phyloP scores from a whole-genome alignment of 352 stramenopile species.

The Globisporangium nodosum region DNA sequence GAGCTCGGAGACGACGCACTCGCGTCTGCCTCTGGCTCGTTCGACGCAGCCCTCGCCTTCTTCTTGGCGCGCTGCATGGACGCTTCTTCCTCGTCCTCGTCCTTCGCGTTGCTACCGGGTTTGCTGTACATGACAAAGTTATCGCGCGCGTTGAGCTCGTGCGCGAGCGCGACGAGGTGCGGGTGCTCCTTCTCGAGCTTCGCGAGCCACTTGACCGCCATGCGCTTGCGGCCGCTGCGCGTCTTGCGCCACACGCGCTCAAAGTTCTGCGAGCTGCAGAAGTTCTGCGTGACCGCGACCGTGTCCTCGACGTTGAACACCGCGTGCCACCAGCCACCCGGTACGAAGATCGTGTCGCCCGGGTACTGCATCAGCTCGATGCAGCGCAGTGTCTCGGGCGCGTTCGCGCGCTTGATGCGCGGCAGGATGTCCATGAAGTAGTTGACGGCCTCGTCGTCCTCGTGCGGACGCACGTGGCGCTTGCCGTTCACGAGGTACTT shows the following conservation, averaged over 20 bases:
- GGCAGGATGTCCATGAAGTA: slow-evolving; percentile 91
- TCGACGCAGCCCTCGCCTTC: slow-evolving; percentile 5
- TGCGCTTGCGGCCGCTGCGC: slow-evolving; percentile 89
- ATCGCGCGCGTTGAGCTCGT: slow-evolving; percentile 85
- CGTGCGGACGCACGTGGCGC: slow-evolving; percentile 78
- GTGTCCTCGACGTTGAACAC: slow-evolving; percentile 91
- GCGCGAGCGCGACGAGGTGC: slow-evolving; percentile 74
- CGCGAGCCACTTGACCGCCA: slow-evolving; percentile 93
- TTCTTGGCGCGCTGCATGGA: slow-evolving; percentile 36
- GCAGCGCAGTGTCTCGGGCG: slow-evolving; percentile 52
- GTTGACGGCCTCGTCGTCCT: slow-evolving; percentile 91
- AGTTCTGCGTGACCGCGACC: slow-evolving; percentile 94
- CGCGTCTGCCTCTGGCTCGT: neutral
- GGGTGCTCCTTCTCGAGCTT: slow-evolving; percentile 78
- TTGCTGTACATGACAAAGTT: slow-evolving; percentile 82
- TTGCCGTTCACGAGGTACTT: slow-evolving; percentile 77
- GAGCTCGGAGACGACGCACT: slow-evolving; percentile 14
- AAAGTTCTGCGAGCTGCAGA: slow-evolving; percentile 89
- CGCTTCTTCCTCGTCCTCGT: slow-evolving; percentile 6
- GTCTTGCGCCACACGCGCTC: slow-evolving; percentile 81
- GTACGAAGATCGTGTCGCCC: slow-evolving; percentile 91
- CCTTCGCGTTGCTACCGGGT: neutral
- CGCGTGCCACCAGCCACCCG: slow-evolving; percentile 91
- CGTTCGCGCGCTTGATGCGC: slow-evolving; percentile 75
- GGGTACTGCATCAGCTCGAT: slow-evolving; percentile 88